Base-by-base conservation (phyloP, 2,329 filamentous ascomycete species). In the Cordyceps pruinosa region DNA sequence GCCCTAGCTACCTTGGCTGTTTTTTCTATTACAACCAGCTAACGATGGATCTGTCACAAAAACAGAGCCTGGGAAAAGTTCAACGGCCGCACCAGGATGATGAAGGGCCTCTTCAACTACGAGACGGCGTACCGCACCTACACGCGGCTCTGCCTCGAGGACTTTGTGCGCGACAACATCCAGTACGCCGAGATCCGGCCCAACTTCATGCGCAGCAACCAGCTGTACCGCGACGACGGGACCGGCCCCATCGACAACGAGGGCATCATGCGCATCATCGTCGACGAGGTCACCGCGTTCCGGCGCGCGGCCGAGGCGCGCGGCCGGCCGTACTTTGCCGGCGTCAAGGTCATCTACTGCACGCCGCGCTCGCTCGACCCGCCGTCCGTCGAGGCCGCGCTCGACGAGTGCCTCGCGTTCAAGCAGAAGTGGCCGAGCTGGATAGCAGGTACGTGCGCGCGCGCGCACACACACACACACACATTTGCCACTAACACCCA, bases 21-120 rank as follows among this genome's bases (percentile, higher is more conserved):
- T n/a, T n/a, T n/a, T n/a, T n/a, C n/a, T n/a, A n/a, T n/a, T n/a
- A n/a, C n/a, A n/a, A n/a, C n/a, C n/a, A n/a, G n/a, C n/a, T n/a
- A n/a, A n/a, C n/a, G n/a, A n/a, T n/a, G n/a, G n/a, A n/a, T n/a
- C n/a, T n/a, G n/a, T n/a, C n/a, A n/a, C n/a, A n/a, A n/a, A n/a
- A n/a, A n/a, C n/a, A n/a, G 79, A 7, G 76, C 78, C 7, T 84
- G 81, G 81, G 73, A 77, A 58, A 79, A 78, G 63, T 91, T 90
- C 69, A 88, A 88, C 61, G 78, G 80, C 49, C 78, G 85, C 4
- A 89, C 86, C 4, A 78, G 84, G 50, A 86, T 86, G 73, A 88
- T 89, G 78, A 89, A 89, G 65, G 86, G 86, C 0, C 73, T 89
- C 0, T 79, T 88, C 64, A 86, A 86, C 66, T 88, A 88, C 62